Conservation (phyloP, 2,329 filamentous ascomycete genomes). For the Sporothrix dimorphospora region DNA sequence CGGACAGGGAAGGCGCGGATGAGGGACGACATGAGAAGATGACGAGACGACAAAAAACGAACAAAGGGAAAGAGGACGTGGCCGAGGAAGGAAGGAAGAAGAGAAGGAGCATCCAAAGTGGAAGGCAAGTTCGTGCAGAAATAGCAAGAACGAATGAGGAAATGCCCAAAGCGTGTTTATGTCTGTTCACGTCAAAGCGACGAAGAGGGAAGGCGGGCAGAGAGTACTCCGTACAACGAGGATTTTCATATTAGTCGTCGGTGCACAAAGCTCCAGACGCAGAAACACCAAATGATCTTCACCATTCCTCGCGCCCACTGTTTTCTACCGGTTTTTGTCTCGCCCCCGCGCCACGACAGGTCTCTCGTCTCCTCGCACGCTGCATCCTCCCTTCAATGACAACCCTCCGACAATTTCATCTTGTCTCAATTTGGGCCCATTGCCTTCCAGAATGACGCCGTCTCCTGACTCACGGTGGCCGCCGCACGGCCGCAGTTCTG, state of each 20-base stretch:
- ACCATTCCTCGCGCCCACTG: not conserved
- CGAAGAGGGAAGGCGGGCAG: not conserved
- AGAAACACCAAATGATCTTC: conserved; percentile 4
- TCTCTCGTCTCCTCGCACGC: conserved; percentile 22
- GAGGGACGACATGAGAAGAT: not conserved
- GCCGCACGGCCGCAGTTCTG: conserved; percentile 13
- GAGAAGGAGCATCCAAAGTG: not conserved
- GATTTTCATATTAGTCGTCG: not conserved
- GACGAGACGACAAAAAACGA: not conserved
- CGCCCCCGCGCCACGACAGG: conserved; percentile 7
- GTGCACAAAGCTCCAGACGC: conserved; percentile 11
- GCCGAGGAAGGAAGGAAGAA: not conserved
- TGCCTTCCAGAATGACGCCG: not conserved
- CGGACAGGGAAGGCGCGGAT: conserved; percentile 7
- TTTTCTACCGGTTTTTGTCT: not conserved
- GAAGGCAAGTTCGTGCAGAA: not conserved
- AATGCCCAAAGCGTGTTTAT: not conserved
- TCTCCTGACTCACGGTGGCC: not conserved
- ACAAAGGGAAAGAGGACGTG: not conserved
- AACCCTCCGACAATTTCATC: not conserved
- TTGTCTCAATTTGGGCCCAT: conserved; percentile 19
- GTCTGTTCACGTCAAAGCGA: not conserved
- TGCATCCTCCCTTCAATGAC: not conserved
- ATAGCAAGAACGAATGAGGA: conserved; percentile 10
- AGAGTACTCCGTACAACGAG: not conserved